These are phyloP conservation scores for Cubamyces sp. DNA, from an alignment of 768 basidiomycete species.

Conservation along the genomic window DNA sequence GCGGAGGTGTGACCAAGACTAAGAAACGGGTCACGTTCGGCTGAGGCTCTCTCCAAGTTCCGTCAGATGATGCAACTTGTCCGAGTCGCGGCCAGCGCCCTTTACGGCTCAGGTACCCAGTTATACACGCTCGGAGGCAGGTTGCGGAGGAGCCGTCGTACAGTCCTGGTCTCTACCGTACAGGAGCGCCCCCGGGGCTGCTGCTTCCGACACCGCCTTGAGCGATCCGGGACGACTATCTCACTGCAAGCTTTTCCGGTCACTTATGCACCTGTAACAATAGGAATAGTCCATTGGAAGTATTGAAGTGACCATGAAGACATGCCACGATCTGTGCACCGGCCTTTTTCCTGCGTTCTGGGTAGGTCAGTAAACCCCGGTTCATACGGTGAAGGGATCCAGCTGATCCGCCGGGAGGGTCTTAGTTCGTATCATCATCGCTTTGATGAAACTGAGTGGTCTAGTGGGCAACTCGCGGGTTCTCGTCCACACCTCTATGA, in stretches of 20 bases:
- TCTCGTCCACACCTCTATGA: not conserved
- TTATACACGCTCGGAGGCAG: not conserved
- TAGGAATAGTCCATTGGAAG: not conserved
- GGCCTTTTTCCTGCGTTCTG: not conserved
- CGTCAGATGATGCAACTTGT: not conserved
- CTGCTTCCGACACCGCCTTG: constrained; percentile 19
- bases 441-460: no score
- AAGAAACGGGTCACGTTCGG: constrained; percentile 26
- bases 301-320: not conserved
- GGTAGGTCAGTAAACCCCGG: not conserved
- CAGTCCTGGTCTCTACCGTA: not conserved
- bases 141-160: not conserved
- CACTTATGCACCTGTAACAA: not conserved
- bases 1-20: not conserved
- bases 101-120: not conserved
- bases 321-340: not conserved
- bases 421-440: not conserved
- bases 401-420: constrained; percentile 5
- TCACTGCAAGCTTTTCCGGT: not conserved
- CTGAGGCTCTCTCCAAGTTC: constrained; percentile 9
- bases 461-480: not conserved
- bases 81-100: not conserved
- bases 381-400: not conserved
- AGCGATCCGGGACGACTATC: constrained; percentile 2
- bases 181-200: constrained; percentile 5